Percentiles rank a stretch among this genome's conserved stretches.
Evolutionary conservation across 768 basidiomycete species (phyloP).

Genomic region (Rhizopogon sp.): DNA sequence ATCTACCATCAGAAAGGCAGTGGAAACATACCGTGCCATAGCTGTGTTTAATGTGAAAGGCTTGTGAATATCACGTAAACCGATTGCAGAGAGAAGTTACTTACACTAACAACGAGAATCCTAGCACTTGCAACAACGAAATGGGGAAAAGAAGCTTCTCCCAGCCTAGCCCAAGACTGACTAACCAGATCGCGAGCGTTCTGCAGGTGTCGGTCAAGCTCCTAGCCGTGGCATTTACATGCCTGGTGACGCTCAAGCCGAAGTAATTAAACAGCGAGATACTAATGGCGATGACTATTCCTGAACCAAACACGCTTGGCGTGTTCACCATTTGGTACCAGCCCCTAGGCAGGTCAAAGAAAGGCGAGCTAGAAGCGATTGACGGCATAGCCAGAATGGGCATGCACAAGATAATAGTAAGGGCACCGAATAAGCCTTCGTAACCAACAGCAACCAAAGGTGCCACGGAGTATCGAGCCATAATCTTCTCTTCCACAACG

Average conservation of each 20-base stretch:
- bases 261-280: slow-evolving; percentile 88
- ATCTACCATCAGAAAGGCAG: neutral
- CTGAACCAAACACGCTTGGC: slow-evolving; percentile 62
- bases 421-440: slow-evolving; percentile 87
- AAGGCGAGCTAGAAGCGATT: slow-evolving; percentile 55
- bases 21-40: slow-evolving; percentile 71
- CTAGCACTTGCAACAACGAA: slow-evolving; percentile 75
- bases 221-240: slow-evolving; percentile 90
- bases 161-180: slow-evolving; percentile 89
- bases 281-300: slow-evolving; percentile 66
- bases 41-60: slow-evolving; percentile 30
- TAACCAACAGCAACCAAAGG: slow-evolving; percentile 92
- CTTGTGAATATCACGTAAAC: slow-evolving; percentile 4
- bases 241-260: slow-evolving; percentile 86
- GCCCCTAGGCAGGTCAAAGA: slow-evolving; percentile 87
- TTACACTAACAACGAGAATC: slow-evolving; percentile 88
- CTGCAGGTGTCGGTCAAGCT: slow-evolving; percentile 92
- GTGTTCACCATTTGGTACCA: slow-evolving; percentile 85
- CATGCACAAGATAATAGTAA: slow-evolving; percentile 74
- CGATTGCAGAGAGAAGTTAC: slow-evolving; percentile 28
- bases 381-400: slow-evolving; percentile 74
- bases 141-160: slow-evolving; percentile 80
- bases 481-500: slow-evolving; percentile 95
- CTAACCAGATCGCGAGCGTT: slow-evolving; percentile 93
- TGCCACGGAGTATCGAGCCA: slow-evolving; percentile 79